Evolutionary conservation across 345 rosid species (phyloP), one percentile per base, ranked within the genome.

Genomic region (Brassica incana): DNA sequence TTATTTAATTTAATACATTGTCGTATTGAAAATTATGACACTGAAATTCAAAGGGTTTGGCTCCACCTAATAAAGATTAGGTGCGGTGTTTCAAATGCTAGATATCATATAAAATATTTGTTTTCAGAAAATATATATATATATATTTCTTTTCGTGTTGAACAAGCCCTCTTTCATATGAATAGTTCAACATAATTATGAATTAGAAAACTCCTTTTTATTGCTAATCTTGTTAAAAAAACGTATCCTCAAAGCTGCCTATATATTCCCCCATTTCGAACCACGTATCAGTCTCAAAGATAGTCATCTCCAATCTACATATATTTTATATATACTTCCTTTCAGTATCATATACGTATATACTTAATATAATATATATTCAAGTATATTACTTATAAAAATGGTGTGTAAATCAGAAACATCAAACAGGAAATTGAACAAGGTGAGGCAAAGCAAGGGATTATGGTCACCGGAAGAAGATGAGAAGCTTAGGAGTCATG

Each of bases 401-500:
- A 80, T 80, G 83, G 83, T 70, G 75, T 75, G 8, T 32, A 71
- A 70, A 71, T 29, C 72, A 30, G 77, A 80, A 54, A 75, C 76
- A 54, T 8, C 52, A 64, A 56, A 54, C 35, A 9, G 2, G 25
- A 65, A 64, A 40, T 0, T 65, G 56, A 70, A 75, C 1, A 75
- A 80, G 65, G 76, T 20, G 67, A 90, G 85, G 86, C 92, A 89
- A 83, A 88, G 88, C 85, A 95, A 92, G 64, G 99, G 99, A 50
- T 73, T 95, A 14, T 95, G 99, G 99, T 95, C 99, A 33, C 99
- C 99, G 2, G 99, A 95, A 76, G 98, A 95, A 85, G 99, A 95
- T 81, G 91, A 85, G 23, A 86, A 83, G 83, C 98, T 95, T 48
- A 85, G 85, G 72, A 85, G 74, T 81, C 75, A 92, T 72, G 78